These are phyloP conservation scores for Kingdonia uniflora DNA, from an alignment of 164 flowering plant genomes.

Conservation along the genomic window DNA sequence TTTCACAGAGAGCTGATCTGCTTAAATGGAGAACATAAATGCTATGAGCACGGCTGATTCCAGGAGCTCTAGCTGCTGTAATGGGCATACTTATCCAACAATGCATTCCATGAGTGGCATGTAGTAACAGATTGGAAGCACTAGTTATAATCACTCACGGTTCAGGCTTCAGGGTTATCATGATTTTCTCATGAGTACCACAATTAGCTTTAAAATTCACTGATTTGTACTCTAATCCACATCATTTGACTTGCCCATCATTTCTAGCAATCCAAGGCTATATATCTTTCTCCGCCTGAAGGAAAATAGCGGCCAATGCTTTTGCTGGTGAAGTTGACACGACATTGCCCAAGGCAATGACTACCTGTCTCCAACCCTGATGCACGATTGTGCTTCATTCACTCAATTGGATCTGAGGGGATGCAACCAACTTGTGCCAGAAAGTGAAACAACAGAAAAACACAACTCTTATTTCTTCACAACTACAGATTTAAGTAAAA, in stretches of 20 bases:
- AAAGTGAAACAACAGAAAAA: conserved; percentile 89
- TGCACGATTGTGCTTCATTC: conserved; percentile 98
- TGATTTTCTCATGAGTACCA: conserved; percentile 89
- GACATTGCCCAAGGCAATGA: conserved; percentile 91
- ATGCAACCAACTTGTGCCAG: conserved; percentile 82
- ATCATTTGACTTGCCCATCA: conserved; percentile 79
- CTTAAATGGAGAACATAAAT: conserved; percentile 94
- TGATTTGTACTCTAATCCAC: conserved; percentile 95
- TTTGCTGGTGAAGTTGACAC: conserved; percentile 81
- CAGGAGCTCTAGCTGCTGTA: conserved; percentile 91
- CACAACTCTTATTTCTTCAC: conserved; percentile 81
- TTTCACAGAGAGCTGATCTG: conserved; percentile 82
- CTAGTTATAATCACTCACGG: conserved; percentile 72
- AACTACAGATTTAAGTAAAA: conserved; percentile 73
- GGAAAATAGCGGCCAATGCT: conserved; percentile 88
- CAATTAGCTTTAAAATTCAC: conserved; percentile 71
- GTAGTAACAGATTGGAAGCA: conserved; percentile 85
- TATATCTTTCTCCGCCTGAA: conserved; percentile 98
- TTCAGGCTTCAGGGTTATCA: conserved; percentile 65
- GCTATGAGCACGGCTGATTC: conserved; percentile 91
- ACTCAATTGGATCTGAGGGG: conserved; percentile 74
- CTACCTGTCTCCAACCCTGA: conserved; percentile 99
- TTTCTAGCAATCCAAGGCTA: too few relatives aligned
- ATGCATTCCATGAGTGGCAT: conserved; percentile 97
- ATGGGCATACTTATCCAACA: conserved; percentile 96